Percentiles rank a stretch among this genome's conserved stretches.
These are phyloP conservation scores for Pseudofabraea citricarpa DNA, from an alignment of 2,329 filamentous ascomycete species.

Conservation along the genomic window DNA sequence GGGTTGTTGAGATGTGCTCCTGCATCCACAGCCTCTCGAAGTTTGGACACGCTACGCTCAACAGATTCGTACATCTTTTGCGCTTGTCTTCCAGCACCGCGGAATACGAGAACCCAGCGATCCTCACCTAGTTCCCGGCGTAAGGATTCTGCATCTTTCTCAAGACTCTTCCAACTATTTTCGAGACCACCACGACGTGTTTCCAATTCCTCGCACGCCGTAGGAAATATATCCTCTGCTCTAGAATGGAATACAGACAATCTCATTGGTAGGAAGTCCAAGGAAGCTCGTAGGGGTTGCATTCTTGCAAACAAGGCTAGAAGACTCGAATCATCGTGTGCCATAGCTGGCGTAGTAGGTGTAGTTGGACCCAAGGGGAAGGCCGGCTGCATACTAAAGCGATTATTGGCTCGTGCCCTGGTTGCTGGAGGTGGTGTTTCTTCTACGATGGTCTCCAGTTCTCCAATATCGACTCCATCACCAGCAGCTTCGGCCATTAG, in stretches of 20 bases:
- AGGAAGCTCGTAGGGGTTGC: conserved; percentile 85
- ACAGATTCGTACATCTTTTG: conserved; percentile 97
- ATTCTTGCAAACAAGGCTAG: conserved; percentile 90
- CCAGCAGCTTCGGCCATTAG: conserved; percentile 58
- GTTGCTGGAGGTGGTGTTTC: conserved; percentile 62
- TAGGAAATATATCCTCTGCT: conserved; percentile 76
- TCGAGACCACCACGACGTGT: conserved; percentile 71
- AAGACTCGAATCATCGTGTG: conserved; percentile 81
- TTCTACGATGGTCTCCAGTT: conserved; percentile 90
- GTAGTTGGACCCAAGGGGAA: conserved; percentile 60
- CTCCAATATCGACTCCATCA: conserved; percentile 72
- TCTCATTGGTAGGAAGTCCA: conserved; percentile 95
- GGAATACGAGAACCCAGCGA: conserved; percentile 92
- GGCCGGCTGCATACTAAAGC: conserved; percentile 62
- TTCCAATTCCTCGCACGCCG: conserved; percentile 83
- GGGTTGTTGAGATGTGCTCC: conserved; percentile 70
- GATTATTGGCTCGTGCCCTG: conserved; percentile 52
- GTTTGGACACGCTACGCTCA: conserved; percentile 76
- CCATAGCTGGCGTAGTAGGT: conserved; percentile 50
- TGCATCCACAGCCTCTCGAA: conserved; percentile 74
- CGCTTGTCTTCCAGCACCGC: conserved; percentile 85
- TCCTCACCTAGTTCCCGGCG: conserved; percentile 91
- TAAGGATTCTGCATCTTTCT: conserved; percentile 84
- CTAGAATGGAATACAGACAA: conserved; percentile 79
- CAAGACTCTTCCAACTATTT: conserved; percentile 79